Percentiles rank a stretch among this genome's conserved stretches.
Conservation (phyloP, 1,284 basidiomycete genomes). For the Pyrrhoderma noxium region DNA sequence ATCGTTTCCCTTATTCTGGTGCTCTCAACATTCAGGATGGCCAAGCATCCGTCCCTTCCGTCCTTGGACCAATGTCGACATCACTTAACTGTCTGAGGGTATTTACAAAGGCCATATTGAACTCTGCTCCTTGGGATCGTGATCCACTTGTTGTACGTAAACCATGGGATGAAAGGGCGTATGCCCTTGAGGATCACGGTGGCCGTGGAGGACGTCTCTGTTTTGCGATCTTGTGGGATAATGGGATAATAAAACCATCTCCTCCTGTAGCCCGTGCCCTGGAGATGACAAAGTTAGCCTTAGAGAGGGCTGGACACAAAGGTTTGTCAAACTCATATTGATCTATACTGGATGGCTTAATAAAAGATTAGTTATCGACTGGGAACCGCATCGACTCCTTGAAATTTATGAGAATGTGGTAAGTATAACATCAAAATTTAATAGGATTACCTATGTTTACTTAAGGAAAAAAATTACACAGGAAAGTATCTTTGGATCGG, state of each 20-base stretch:
- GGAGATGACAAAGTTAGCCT: conserved; percentile 36
- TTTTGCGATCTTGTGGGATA: conserved; percentile 40
- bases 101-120: conserved; percentile 42
- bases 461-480: conserved; percentile 18
- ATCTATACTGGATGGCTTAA: not conserved
- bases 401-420: conserved; percentile 46
- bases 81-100: conserved; percentile 38
- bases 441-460: not conserved
- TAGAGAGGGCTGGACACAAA: conserved; percentile 44
- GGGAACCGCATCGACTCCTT: conserved; percentile 42
- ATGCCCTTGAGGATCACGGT: conserved; percentile 39
- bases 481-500: conserved; percentile 39
- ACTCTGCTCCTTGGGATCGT: conserved; percentile 40
- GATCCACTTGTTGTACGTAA: conserved; percentile 45
- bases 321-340: conserved; percentile 22
- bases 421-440: conserved; percentile 18
- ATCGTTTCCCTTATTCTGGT: conserved; percentile 46
- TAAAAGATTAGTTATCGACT: conserved; percentile 37
- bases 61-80: conserved; percentile 48
- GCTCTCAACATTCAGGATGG: conserved; percentile 40
- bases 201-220: conserved; percentile 36
- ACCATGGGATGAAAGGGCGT: conserved; percentile 38
- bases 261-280: conserved; percentile 46
- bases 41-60: conserved; percentile 46
- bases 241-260: conserved; percentile 42